Conservation (phyloP, 192 early-diverging fungal genomes). For the Allomyces arbusculus region DNA sequence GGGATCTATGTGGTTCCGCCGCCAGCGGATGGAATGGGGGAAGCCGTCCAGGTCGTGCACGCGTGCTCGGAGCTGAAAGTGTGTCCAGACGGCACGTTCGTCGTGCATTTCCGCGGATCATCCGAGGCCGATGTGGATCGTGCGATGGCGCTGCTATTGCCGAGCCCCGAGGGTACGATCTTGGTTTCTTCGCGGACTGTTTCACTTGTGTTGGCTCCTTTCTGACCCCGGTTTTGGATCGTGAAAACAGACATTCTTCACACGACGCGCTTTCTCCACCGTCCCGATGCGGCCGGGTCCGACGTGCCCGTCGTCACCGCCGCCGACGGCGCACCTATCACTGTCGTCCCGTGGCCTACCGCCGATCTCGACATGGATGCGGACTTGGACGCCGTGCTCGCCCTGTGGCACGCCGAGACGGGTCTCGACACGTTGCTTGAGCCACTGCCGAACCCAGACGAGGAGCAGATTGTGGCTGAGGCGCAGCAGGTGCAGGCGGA, state of each 20-base stretch:
- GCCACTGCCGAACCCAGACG: not conserved
- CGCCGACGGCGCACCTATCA: no score
- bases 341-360: not conserved
- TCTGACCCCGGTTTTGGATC: no score
- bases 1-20: not conserved
- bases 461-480: not conserved
- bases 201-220: no score
- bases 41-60: not conserved
- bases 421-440: not conserved
- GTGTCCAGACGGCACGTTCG: not conserved
- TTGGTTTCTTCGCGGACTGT: no score
- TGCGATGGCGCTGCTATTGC: not conserved
- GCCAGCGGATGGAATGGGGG: not conserved
- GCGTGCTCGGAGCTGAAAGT: not conserved
- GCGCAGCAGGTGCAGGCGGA: not conserved
- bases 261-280: no score
- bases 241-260: no score
- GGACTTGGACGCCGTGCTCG: not conserved
- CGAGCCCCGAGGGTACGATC: not conserved
- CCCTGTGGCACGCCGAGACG: not conserved
- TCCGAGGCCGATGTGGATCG: not conserved
- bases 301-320: no score
- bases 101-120: not conserved
- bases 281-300: no score
- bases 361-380: not conserved